Percentiles rank a stretch among this genome's conserved stretches.
These are phyloP conservation scores for Prunus armeniaca DNA, from an alignment of 306 rosid species.

Conservation along the genomic window DNA sequence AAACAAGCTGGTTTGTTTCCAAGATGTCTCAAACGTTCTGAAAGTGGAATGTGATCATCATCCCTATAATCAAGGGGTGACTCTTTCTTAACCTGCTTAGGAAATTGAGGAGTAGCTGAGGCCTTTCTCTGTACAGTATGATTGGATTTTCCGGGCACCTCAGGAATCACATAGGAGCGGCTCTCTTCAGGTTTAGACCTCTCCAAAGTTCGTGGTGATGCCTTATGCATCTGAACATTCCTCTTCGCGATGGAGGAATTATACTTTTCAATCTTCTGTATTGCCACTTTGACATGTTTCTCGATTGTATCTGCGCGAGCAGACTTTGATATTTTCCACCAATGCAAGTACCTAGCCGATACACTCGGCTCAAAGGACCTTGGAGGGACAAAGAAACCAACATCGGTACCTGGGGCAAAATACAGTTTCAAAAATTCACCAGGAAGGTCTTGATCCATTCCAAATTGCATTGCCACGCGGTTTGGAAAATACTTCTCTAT, in stretches of 20 bases:
- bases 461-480: conserved; percentile 66
- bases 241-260: neutral
- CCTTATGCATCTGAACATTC: neutral
- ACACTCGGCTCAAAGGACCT: conserved; percentile 22
- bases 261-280: neutral
- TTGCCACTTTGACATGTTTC: neutral
- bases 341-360: conserved; percentile 28
- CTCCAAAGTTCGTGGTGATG: neutral
- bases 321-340: conserved; percentile 38
- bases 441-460: conserved; percentile 61
- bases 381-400: conserved; percentile 16
- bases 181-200: neutral
- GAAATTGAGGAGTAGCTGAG: neutral
- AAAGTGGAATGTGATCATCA: neutral
- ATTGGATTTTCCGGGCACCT: neutral
- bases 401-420: neutral
- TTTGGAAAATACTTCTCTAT: conserved; percentile 44
- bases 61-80: neutral
- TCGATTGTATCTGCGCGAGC: neutral
- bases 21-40: neutral
- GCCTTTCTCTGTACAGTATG: neutral
- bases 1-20: neutral
- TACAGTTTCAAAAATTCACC: conserved; percentile 13
- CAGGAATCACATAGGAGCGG: neutral
- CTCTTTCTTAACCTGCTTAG: neutral